phyloP scores from a whole-genome alignment of 495 filamentous ascomycete species.

The Oidiodendron maius region DNA sequence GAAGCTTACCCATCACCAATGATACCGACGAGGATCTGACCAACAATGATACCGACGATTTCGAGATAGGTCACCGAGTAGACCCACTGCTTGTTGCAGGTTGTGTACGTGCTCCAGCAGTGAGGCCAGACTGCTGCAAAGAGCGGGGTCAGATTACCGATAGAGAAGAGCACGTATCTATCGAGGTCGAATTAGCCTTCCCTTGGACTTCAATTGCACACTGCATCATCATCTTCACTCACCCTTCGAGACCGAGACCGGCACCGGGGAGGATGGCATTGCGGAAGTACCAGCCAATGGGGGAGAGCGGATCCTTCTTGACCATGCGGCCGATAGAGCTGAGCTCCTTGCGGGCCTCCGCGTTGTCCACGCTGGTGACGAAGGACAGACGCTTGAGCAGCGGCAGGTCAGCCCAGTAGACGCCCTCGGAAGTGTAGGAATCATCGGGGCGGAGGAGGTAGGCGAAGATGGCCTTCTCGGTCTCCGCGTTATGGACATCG shows the following conservation, averaged over 20 bases:
- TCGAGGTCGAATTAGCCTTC: not conserved
- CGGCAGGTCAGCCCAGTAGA: constrained; percentile 85
- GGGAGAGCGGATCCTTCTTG: constrained; percentile 73
- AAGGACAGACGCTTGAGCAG: constrained; percentile 61
- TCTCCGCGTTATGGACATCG: not conserved
- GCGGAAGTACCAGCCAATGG: constrained; percentile 73
- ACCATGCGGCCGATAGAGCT: constrained; percentile 64
- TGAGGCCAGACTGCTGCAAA: constrained; percentile 60
- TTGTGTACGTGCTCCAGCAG: constrained; percentile 62
- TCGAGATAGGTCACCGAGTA: constrained; percentile 78
- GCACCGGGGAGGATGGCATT: constrained; percentile 87
- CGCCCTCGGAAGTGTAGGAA: constrained; percentile 69
- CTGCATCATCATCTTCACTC: too few species aligned
- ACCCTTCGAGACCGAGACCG: constrained; percentile 83
- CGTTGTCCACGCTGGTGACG: constrained; percentile 59
- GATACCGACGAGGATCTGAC: constrained; percentile 71
- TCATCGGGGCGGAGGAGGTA: constrained; percentile 58
- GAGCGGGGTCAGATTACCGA: constrained; percentile 78
- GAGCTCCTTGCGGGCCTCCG: constrained; percentile 61
- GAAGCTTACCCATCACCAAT: constrained; percentile 28
- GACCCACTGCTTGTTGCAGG: constrained; percentile 70
- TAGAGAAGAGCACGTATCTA: constrained; percentile 84
- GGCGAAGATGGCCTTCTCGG: constrained; percentile 10
- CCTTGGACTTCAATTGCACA: too few species aligned
- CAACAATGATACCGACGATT: constrained; percentile 81